Evolutionary conservation across 441 rosid genomes (phyloP).

Genomic region (Hura crepitans): DNA sequence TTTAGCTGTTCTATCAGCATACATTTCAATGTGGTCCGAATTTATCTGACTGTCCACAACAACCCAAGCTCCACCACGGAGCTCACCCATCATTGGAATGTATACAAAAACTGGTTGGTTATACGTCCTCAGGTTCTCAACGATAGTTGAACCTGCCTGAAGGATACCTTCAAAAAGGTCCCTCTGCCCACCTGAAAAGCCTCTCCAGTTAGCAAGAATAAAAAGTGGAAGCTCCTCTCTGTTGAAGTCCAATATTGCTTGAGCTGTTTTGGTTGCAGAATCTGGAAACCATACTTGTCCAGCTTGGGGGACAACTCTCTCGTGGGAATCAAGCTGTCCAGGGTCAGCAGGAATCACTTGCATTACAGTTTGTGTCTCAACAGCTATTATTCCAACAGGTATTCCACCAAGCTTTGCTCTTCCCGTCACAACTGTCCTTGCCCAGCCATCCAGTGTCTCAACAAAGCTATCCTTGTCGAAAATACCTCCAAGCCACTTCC

Average conservation of each 20-base stretch:
- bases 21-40: conserved; percentile 95
- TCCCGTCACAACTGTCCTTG: conserved; percentile 98
- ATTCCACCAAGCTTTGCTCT: conserved; percentile 99
- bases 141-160: conserved; percentile 98
- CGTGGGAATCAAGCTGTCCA: conserved; percentile 99
- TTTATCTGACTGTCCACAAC: conserved; percentile 95
- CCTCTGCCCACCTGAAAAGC: conserved; percentile 99
- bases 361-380: conserved; percentile 98
- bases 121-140: conserved; percentile 95
- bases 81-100: conserved; percentile 99
- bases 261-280: conserved; percentile 97
- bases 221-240: conserved; percentile 93
- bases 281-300: conserved; percentile 99
- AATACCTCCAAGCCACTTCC: conserved; percentile 96
- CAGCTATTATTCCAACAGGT: conserved; percentile 98
- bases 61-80: conserved; percentile 99
- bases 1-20: conserved; percentile 90
- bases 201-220: conserved; percentile 99
- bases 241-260: conserved; percentile 95
- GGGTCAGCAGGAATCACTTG: conserved; percentile 99
- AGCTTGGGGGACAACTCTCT: conserved; percentile 97
- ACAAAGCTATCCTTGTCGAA: conserved; percentile 92
- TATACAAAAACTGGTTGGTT: conserved; percentile 95
- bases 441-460: conserved; percentile 98
- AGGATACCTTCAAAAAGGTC: conserved; percentile 99